Base-by-base conservation (phyloP, 495 filamentous ascomycete species). In the Bryoglossum gracile region DNA sequence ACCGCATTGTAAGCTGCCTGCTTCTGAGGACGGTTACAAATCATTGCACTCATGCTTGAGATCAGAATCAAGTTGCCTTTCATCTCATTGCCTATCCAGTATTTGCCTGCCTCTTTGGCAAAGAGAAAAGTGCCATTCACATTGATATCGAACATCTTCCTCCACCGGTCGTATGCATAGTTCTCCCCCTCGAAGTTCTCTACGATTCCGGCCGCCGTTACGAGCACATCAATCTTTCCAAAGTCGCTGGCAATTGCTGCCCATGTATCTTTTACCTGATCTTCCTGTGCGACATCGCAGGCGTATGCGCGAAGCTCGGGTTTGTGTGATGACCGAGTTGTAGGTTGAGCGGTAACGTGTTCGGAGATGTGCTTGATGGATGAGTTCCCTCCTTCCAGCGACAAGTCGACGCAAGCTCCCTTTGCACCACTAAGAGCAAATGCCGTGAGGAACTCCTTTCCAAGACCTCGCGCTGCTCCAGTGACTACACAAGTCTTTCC, bases 401-500 rank as follows among this genome's bases (percentile, higher is more conserved):
- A 54, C 1, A 62, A 51, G 24, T 62, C 59, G 14, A 62, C 43
- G 28, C 53, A 57, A 22, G 54, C 59, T 21, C 59, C 56, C 25
- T 44, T 40, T 26, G 59, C 59, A 21, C 59, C 59, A 23, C 52
- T 60, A 9, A 57, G 51, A 16, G 61, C 53, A 43, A 63, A 62
- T 6, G 58, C 60, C 14, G 58, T 61, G 5, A 63, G 30, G 44
- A 59, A 56, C 37, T 61, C 60, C 25, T 61, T 61, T 19, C 60
- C 60, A 11, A 63, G 45, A 14, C 58, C 60, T 11, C 58, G 51
- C 25, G 48, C 55, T 49, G 56, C 60, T 28, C 60, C 58, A 4
- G 60, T 62, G 4, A 61, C 58, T 22, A 62, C 47, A 34, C 57
- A 62, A n/a, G 55, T 62, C 42, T 60, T 60, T 5, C 60, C 60